Conservation (phyloP, 108 stramenopile genomes). For the Schizochytrium sp. region DNA sequence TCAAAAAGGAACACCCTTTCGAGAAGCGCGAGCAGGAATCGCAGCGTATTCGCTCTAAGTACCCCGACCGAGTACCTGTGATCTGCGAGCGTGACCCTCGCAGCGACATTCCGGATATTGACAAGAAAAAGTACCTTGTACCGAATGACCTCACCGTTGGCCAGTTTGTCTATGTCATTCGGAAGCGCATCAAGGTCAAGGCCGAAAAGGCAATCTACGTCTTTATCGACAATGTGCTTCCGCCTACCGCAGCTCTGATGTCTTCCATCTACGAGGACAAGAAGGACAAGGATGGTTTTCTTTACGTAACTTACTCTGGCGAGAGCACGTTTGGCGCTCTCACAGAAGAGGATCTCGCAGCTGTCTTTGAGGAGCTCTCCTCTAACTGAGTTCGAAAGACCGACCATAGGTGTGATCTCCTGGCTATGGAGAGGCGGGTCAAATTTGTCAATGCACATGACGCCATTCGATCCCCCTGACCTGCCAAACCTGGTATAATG, state of each 20-base stretch:
- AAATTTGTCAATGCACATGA: background rate
- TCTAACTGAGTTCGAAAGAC: background rate
- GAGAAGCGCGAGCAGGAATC: conserved; percentile 66
- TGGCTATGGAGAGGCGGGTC: background rate
- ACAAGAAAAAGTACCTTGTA: conserved; percentile 97
- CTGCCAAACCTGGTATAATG: too few relatives aligned
- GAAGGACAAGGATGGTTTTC: conserved; percentile 93
- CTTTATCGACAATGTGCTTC: conserved; percentile 71
- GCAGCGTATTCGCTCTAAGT: conserved; percentile 70
- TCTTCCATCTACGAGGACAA: conserved; percentile 95
- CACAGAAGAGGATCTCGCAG: conserved; percentile 14
- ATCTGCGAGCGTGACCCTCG: conserved; percentile 95
- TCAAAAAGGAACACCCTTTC: conserved; percentile 62
- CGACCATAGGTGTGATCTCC: background rate
- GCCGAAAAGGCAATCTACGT: conserved; percentile 78
- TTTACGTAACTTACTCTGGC: conserved; percentile 97
- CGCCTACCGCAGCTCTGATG: conserved; percentile 90
- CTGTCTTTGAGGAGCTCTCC: conserved; percentile 12
- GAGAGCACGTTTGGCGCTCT: conserved; percentile 93
- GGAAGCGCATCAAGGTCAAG: conserved; percentile 92
- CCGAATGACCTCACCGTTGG: conserved; percentile 96
- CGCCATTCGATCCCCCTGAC: too few relatives aligned
- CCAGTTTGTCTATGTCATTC: conserved; percentile 98
- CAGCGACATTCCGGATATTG: conserved; percentile 96
- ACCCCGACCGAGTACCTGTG: conserved; percentile 98